A percentile compares a stretch with the other conserved stretches of the same genome.
Conservation (phyloP, 2,329 filamentous ascomycete genomes). For the Sporothrix phasma region DNA sequence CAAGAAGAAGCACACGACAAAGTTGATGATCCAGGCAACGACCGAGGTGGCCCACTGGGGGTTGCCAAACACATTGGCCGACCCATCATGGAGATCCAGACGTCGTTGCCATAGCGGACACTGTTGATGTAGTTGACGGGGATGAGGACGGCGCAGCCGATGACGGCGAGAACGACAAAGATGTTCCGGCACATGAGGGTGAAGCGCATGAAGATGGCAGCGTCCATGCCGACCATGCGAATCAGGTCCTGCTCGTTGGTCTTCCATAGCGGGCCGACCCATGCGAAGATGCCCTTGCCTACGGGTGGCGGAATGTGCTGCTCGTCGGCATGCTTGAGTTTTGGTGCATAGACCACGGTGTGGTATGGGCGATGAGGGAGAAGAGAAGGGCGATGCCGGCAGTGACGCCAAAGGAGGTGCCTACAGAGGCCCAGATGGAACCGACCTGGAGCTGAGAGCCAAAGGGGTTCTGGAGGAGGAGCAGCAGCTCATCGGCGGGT, state of each 20-base stretch:
- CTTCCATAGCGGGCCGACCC: constrained; percentile 67
- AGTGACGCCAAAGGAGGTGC: constrained; percentile 68
- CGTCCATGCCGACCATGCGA: constrained; percentile 81
- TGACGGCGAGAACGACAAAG: constrained; percentile 60
- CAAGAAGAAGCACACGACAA: constrained; percentile 68
- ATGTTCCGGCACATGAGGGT: constrained; percentile 87
- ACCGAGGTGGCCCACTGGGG: constrained; percentile 51
- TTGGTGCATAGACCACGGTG: constrained; percentile 85
- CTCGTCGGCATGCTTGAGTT: constrained; percentile 83
- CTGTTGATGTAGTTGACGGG: constrained; percentile 62
- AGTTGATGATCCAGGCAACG: constrained; percentile 56
- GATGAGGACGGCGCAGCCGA: constrained; percentile 69
- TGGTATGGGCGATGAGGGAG: constrained; percentile 88
- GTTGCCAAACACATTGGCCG: constrained; percentile 41
- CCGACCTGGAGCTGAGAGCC: constrained; percentile 37
- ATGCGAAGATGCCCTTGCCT: constrained; percentile 78
- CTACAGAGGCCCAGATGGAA: constrained; percentile 70
- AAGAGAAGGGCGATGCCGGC: constrained; percentile 66
- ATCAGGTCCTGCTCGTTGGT: constrained; percentile 71
- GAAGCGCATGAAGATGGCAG: constrained; percentile 81
- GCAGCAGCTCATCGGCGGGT: constrained; percentile 32
- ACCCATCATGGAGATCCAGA: constrained; percentile 51
- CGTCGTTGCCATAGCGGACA: constrained; percentile 25
- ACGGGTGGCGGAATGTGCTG: constrained; percentile 81
- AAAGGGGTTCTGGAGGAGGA: constrained; percentile 41